Evolutionary conservation across 441 rosid species (phyloP), one percentile per base, ranked within the genome.

Genomic region (Gossypium lobatum): DNA sequence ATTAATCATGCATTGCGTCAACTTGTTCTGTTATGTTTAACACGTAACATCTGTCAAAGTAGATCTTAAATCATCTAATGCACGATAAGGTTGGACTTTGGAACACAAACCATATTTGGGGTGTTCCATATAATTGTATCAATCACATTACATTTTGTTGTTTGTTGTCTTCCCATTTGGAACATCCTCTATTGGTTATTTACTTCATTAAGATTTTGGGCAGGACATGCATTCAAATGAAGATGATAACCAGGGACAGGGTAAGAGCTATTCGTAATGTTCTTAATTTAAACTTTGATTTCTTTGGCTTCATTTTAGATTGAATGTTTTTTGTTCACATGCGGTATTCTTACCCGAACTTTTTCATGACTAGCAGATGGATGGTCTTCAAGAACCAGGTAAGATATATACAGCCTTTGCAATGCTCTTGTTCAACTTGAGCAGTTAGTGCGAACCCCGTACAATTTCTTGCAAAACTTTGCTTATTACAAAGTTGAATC

Each of bases 311-410:
- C 59, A 52, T 42, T 52, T 16, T 52, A 52, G 55, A 52, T 52
- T 52, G 55, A 16, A 52, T 52, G 20, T 52, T 23, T 72, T 66
- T 54, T 16, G 23, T 48, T 61, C 67, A 59, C 67, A 62, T 59
- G 23, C 9, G 18, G 50, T 37, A 50, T 65, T 61, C 79, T 79
- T 73, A 76, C 71, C 13, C 20, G 52, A 59, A 14, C 42, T 74
- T 23, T 78, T 50, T 28, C 37, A 39, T 75, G 59, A 50, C 6
- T 70, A 80, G 83, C 84, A 95, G 93, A 83, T 79, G 83, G 83
- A 72, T 88, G 85, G 87, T 83, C 93, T 31, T 79, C 67, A 71
- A 85, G 95, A 82, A 89, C 92, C 9, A 87, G 92, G 98, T 89
- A 77, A 77, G 73, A 25, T 45, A 52, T 6, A 58, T 69, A 17